These are phyloP conservation scores for Leersia perrieri DNA, from an alignment of 176 grass and related monocot genomes.

Conservation along the genomic window DNA sequence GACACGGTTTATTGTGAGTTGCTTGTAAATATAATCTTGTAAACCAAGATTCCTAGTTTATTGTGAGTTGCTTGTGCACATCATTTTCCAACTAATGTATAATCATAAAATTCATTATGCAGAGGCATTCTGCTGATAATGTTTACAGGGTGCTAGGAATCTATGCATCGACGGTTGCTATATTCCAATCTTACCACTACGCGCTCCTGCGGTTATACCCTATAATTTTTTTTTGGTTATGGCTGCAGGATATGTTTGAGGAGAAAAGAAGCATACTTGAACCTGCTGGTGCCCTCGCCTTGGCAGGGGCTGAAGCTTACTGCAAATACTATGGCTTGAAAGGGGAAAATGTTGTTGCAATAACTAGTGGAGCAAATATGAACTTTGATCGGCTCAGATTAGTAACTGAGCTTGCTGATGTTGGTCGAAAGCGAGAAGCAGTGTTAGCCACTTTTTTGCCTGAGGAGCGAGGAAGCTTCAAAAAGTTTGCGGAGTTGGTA, in stretches of 20 bases:
- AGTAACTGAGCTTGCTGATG: constrained; percentile 93
- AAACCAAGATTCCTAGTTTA: too few relatives aligned
- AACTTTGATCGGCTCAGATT: constrained; percentile 92
- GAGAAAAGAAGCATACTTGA: constrained; percentile 99
- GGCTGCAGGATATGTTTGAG: constrained; percentile 95
- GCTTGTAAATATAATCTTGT: too few relatives aligned
- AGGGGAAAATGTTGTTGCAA: constrained; percentile 85
- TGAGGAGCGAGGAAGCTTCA: constrained; percentile 89
- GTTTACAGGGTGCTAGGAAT: background rate
- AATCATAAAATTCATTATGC: background rate
- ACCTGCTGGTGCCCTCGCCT: constrained; percentile 84
- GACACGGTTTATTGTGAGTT: background rate
- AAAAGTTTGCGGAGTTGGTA: constrained; percentile 80
- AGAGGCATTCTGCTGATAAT: background rate
- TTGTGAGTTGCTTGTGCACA: background rate
- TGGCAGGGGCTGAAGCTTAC: constrained; percentile 94
- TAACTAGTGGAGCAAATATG: constrained; percentile 98
- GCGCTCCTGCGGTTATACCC: background rate
- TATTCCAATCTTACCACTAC: background rate
- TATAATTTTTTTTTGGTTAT: constrained; percentile 21
- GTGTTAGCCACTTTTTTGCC: constrained; percentile 81
- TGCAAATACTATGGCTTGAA: constrained; percentile 90
- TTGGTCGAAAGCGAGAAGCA: constrained; percentile 89
- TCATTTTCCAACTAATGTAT: background rate
- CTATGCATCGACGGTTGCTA: background rate